Percentiles rank a stretch among this genome's conserved stretches.
Conservation (phyloP, 495 filamentous ascomycete genomes). For the Penicillium crystallinum region DNA sequence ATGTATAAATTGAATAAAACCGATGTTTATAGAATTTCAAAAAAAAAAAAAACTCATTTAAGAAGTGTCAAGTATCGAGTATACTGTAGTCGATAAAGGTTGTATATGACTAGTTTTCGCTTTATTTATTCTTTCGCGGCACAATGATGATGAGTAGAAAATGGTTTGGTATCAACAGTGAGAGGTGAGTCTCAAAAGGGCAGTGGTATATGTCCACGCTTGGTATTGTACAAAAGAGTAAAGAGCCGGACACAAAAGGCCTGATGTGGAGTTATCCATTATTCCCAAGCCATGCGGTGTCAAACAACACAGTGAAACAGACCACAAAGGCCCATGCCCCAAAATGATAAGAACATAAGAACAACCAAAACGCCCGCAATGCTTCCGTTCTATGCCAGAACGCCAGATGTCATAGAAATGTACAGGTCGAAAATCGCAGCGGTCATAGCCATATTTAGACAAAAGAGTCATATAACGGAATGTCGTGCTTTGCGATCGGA, state of each 20-base stretch:
- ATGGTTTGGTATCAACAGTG: constrained; percentile 3
- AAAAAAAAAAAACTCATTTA: no score
- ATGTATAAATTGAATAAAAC: constrained; percentile 13
- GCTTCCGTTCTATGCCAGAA: constrained; percentile 22
- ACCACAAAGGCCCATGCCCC: background rate
- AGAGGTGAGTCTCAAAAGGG: constrained; percentile 7
- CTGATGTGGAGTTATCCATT: background rate
- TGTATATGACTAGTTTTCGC: no score
- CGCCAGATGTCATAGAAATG: constrained; percentile 20
- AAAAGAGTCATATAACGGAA: background rate
- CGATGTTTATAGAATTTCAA: background rate
- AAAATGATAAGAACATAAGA: constrained; percentile 13
- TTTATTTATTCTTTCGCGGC: no score
- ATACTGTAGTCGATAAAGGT: no score
- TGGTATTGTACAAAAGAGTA: constrained; percentile 9
- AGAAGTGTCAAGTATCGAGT: no score
- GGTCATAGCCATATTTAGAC: background rate
- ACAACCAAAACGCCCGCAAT: constrained; percentile 24
- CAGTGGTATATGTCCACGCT: constrained; percentile 6
- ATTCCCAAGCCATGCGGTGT: background rate
- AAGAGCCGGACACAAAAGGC: background rate
- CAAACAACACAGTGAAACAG: background rate
- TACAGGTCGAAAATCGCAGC: constrained; percentile 14
- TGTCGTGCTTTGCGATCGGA: background rate
- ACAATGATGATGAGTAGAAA: background rate